Conservation (phyloP, 805 yeast genomes). For the Jamesozyma jinghongensis region DNA sequence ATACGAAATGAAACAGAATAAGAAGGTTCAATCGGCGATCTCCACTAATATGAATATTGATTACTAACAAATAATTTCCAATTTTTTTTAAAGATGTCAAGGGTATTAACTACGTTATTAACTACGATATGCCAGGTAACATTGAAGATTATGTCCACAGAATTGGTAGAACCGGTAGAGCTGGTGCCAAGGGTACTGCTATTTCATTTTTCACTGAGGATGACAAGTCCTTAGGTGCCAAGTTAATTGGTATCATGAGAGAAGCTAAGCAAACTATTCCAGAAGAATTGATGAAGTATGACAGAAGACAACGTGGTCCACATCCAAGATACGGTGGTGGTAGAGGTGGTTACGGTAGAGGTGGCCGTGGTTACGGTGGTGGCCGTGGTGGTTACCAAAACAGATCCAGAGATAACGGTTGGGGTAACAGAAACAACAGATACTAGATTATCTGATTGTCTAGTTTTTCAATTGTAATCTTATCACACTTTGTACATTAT, state of each 20-base stretch:
- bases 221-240: slow-evolving; percentile 82
- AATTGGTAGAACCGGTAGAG: slow-evolving; percentile 99
- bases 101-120: slow-evolving; percentile 88
- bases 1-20: no score
- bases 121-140: slow-evolving; percentile 96
- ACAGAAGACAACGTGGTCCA: slow-evolving; percentile 58
- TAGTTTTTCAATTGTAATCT: slow-evolving; percentile 2
- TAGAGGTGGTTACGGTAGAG: slow-evolving; percentile 40
- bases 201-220: slow-evolving; percentile 86
- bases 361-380: slow-evolving; percentile 40
- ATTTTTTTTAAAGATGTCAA: slow-evolving; percentile 65
- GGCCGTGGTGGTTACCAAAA: slow-evolving; percentile 33
- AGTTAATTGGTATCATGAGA: slow-evolving; percentile 77
- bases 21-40: no score
- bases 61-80: slow-evolving; percentile 11
- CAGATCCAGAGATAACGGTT: slow-evolving; percentile 31
- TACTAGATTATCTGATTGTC: slow-evolving; percentile 3
- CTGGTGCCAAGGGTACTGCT: slow-evolving; percentile 94
- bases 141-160: slow-evolving; percentile 98
- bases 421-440: slow-evolving; percentile 34
- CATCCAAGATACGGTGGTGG: slow-evolving; percentile 52
- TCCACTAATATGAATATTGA: no score
- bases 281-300: slow-evolving; percentile 65
- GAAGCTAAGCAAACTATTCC: slow-evolving; percentile 94
- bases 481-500: no score